Base-by-base conservation (phyloP, 2,329 filamentous ascomycete genomes). In the Phialophora expanda region DNA sequence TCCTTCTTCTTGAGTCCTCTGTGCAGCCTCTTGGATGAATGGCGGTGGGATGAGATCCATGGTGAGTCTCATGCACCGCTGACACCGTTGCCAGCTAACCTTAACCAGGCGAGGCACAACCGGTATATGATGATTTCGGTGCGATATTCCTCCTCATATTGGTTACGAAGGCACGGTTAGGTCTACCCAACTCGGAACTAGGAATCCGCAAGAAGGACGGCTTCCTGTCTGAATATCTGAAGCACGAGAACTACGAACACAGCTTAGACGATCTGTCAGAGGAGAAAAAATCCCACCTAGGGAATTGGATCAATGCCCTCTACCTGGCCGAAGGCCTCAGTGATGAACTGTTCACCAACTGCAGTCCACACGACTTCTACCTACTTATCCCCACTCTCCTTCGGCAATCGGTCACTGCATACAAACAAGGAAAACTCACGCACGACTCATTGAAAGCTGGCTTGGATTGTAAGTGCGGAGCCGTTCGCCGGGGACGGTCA, bases 91-190 rank as follows among this genome's bases (percentile, higher is more conserved):
- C 64, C 20, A 64, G 71, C 77, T 56, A 75, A 67, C 8, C 26
- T 44, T 14, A 46, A 1, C 38, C 57, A 82, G 81, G 82, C 54
- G 87, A 89, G 70, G 86, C 85, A 61, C 87, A 88, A 70, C 86
- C 86, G 0, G 82, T 88, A 2, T 89, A 89, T 68, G 87, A 89
- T 69, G 87, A 89, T 69, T 89, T 89, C 66, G 85, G 86, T 1
- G 84, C 85, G 14, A 83, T 89, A 24, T 76, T 89, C 12, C 78
- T 89, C 1, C 78, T 89, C 46, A 79, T 87, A 4, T 77, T 87
- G 48, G 83, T 84, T 0, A 83, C 86, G 64, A 82, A 85, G 32
- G 81, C 86, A 71, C 85, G 87, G 53, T 87, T 87, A 68, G 80
- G 83, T 58, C 73, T 89, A 53, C 78, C 74, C 38, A 78, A 77